Conservation (phyloP, 176 grass and related monocot species). For the Oryza coarctata region DNA sequence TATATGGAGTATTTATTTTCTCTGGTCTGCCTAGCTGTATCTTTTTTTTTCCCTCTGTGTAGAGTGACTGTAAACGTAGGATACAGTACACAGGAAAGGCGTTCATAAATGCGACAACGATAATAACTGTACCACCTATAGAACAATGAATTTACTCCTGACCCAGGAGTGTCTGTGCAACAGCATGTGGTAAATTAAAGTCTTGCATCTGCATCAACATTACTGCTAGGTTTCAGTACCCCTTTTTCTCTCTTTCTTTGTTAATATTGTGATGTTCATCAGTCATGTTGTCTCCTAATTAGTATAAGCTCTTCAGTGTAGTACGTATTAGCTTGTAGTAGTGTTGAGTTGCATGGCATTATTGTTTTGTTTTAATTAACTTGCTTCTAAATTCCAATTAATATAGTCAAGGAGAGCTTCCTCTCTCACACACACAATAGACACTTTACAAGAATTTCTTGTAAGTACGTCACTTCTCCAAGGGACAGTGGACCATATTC, state of each 20-base stretch:
- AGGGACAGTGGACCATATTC: background rate
- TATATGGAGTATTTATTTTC: too few relatives aligned
- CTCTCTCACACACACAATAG: background rate
- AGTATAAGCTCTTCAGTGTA: background rate
- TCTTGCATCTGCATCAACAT: background rate
- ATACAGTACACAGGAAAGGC: background rate
- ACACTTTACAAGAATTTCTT: background rate
- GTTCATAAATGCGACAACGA: background rate
- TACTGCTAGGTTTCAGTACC: background rate
- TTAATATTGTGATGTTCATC: background rate
- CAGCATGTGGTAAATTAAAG: conserved; percentile 24
- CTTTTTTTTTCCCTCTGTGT: background rate
- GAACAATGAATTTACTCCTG: conserved; percentile 3
- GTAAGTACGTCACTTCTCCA: background rate
- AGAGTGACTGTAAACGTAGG: background rate
- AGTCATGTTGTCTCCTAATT: background rate
- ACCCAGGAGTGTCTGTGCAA: background rate
- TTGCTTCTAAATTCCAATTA: background rate
- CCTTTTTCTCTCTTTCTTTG: background rate
- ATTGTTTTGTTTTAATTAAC: background rate
- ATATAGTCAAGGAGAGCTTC: background rate
- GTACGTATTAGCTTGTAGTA: background rate
- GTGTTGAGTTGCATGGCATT: background rate
- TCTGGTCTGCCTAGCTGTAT: background rate
- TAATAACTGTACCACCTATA: background rate